These are phyloP conservation scores for Leccinum subspadiceum DNA, from an alignment of 1,284 basidiomycete species.

Conservation along the genomic window DNA sequence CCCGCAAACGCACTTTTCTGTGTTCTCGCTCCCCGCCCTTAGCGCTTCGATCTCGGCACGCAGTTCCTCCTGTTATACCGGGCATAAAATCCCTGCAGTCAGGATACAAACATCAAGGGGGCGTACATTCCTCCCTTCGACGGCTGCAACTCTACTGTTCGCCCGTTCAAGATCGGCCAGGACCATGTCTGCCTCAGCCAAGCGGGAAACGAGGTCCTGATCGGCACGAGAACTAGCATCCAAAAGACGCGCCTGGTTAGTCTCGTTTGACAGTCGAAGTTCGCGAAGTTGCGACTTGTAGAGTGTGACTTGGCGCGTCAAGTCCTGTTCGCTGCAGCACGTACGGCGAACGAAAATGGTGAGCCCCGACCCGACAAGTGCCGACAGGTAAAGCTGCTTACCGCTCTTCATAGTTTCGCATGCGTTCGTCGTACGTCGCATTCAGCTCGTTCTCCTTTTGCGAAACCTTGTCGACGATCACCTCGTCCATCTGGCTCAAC, in stretches of 20 bases:
- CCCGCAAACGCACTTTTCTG: constrained; percentile 53
- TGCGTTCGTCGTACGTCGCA: constrained; percentile 93
- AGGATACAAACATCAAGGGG: neutral
- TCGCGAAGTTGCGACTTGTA: constrained; percentile 88
- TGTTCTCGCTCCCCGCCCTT: constrained; percentile 75
- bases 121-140: constrained; percentile 88
- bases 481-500: constrained; percentile 75
- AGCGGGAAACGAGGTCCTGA: constrained; percentile 84
- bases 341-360: neutral
- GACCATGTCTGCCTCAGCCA: constrained; percentile 91
- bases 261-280: constrained; percentile 87
- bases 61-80: constrained; percentile 69
- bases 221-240: constrained; percentile 89
- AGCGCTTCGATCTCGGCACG: constrained; percentile 91
- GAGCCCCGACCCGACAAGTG: constrained; percentile 1
- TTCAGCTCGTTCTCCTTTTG: constrained; percentile 95
- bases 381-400: constrained; percentile 32
- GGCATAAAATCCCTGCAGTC: neutral
- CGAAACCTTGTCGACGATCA: constrained; percentile 80
- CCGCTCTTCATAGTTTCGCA: constrained; percentile 94
- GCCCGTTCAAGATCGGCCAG: constrained; percentile 91
- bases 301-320: constrained; percentile 83
- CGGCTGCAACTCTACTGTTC: constrained; percentile 86
- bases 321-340: constrained; percentile 78
- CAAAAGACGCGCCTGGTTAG: constrained; percentile 86